Conservation (phyloP, 352 stramenopile genomes). For the Globisporangium okanoganense region DNA sequence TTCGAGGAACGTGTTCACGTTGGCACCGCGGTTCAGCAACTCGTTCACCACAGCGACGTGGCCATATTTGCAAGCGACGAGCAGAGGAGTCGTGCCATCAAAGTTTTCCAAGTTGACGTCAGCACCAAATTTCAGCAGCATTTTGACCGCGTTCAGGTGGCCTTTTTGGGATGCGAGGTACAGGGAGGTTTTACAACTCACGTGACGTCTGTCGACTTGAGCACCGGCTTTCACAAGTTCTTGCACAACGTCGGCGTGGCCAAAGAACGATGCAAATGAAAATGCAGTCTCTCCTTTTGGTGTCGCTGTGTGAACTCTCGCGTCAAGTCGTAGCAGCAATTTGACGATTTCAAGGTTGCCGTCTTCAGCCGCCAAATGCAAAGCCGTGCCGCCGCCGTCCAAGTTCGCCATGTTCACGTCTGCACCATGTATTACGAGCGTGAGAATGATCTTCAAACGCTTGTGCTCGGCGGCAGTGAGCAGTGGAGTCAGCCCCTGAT, state of each 20-base stretch:
- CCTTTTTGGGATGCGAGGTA: not conserved
- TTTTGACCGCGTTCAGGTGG: not conserved
- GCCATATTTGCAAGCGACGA: not conserved
- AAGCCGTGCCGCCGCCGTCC: not conserved
- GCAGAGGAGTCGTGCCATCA: not conserved
- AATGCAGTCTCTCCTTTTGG: not conserved
- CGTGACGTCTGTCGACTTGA: not conserved
- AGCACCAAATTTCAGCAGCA: slow-evolving; percentile 1
- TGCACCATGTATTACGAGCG: not conserved
- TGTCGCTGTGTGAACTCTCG: not conserved
- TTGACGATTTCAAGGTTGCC: not conserved
- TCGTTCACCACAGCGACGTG: not conserved
- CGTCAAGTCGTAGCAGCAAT: not conserved
- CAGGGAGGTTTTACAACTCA: not conserved
- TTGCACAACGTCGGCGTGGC: not conserved
- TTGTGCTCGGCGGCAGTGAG: not conserved
- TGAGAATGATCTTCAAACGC: not conserved
- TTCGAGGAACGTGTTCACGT: not conserved
- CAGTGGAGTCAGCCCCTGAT: not conserved
- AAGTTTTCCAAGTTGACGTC: not conserved
- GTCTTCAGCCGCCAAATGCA: not conserved
- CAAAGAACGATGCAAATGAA: not conserved
- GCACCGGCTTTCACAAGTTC: not conserved
- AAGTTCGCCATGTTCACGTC: not conserved
- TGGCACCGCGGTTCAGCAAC: not conserved